Percentiles rank a stretch among this genome's conserved stretches.
phyloP scores from a whole-genome alignment of 495 filamentous ascomycete species.

The Trichoderma erinaceum region DNA sequence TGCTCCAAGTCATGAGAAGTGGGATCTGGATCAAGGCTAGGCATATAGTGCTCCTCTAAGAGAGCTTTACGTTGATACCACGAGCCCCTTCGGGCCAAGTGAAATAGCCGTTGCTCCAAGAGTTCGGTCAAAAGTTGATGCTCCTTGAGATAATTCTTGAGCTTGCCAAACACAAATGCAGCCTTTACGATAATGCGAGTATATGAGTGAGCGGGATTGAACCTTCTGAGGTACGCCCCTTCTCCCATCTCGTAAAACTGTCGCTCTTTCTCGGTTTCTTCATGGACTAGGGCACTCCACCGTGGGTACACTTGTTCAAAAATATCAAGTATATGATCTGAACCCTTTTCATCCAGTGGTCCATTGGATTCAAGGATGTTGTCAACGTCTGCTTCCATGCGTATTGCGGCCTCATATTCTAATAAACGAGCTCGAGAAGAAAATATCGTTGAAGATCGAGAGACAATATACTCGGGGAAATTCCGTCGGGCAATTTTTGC shows the following conservation, averaged over 20 bases:
- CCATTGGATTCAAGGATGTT: slow-evolving; percentile 80
- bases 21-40: slow-evolving; percentile 45
- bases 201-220: slow-evolving; percentile 89
- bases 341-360: slow-evolving; percentile 58
- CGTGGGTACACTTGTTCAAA: slow-evolving; percentile 72
- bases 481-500: slow-evolving; percentile 80
- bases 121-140: slow-evolving; percentile 69
- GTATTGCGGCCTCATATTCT: slow-evolving; percentile 83
- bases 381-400: slow-evolving; percentile 78
- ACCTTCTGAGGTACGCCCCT: slow-evolving; percentile 83
- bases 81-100: slow-evolving; percentile 72
- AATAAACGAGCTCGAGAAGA: slow-evolving; percentile 63
- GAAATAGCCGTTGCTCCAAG: slow-evolving; percentile 76
- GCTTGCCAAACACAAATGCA: slow-evolving; percentile 69
- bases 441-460: slow-evolving; percentile 85
- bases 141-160: slow-evolving; percentile 75
- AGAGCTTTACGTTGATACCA: slow-evolving; percentile 97
- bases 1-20: slow-evolving; percentile 29
- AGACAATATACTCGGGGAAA: slow-evolving; percentile 87
- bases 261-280: slow-evolving; percentile 78
- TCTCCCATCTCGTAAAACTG: slow-evolving; percentile 76
- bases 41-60: slow-evolving; percentile 93
- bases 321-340: slow-evolving; percentile 54
- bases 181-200: slow-evolving; percentile 87
- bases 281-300: slow-evolving; percentile 65